phyloP scores from a whole-genome alignment of 2,329 filamentous ascomycete species.

The Fusarium protoensiforme region DNA sequence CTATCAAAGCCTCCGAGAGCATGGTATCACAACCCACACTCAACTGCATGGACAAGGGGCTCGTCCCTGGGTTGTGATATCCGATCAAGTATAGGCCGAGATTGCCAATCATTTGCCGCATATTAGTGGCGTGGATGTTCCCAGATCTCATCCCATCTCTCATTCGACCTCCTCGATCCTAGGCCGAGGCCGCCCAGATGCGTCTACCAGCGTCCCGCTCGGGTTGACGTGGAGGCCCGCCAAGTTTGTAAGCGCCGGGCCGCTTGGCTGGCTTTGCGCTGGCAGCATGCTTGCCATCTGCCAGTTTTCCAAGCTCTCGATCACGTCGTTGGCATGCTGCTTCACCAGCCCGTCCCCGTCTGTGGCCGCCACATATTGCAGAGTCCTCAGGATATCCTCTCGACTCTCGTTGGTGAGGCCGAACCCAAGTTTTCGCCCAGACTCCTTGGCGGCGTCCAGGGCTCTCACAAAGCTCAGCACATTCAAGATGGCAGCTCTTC shows the following conservation, averaged over 20 bases:
- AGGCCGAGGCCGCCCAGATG: slow-evolving; percentile 47
- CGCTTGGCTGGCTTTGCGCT: slow-evolving; percentile 38
- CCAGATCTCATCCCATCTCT: slow-evolving; percentile 38
- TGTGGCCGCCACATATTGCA: slow-evolving; percentile 72
- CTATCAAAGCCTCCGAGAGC: slow-evolving; percentile 8
- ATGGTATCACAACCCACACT: slow-evolving; percentile 29
- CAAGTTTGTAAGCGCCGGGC: slow-evolving; percentile 45
- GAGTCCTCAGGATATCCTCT: slow-evolving; percentile 69
- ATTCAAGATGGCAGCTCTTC: slow-evolving; percentile 73
- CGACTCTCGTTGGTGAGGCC: slow-evolving; percentile 66
- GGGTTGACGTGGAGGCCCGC: slow-evolving; percentile 53
- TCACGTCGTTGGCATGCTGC: slow-evolving; percentile 73
- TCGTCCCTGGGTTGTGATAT: slow-evolving; percentile 26
- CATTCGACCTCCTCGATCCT: slow-evolving; percentile 72
- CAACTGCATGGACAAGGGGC: slow-evolving; percentile 20
- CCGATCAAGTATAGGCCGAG: slow-evolving; percentile 35
- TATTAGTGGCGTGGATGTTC: slow-evolving; percentile 23
- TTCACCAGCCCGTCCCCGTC: slow-evolving; percentile 77
- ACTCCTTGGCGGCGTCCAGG: slow-evolving; percentile 64
- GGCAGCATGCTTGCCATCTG: slow-evolving; percentile 63
- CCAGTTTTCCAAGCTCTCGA: slow-evolving; percentile 74
- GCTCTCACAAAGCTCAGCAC: slow-evolving; percentile 71
- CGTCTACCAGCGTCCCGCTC: slow-evolving; percentile 37
- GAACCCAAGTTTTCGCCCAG: slow-evolving; percentile 60
- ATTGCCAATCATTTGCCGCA: slow-evolving; percentile 39